A percentile compares a stretch with the other conserved stretches of the same genome.
These are phyloP conservation scores for Ceratobasidium theobromae DNA, from an alignment of 1,284 basidiomycete genomes.

Conservation along the genomic window DNA sequence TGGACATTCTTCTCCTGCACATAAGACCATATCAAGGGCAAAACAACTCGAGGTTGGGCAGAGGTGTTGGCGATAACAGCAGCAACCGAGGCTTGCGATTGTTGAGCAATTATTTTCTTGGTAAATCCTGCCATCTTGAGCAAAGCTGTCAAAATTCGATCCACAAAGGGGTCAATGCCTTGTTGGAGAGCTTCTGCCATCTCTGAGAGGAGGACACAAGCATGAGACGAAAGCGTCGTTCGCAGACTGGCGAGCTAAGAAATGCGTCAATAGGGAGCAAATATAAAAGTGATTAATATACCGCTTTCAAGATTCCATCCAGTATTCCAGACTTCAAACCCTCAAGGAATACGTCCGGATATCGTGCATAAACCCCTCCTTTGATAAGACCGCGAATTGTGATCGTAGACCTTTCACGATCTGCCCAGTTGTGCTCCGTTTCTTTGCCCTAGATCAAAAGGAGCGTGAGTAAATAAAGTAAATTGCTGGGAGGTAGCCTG, in stretches of 20 bases:
- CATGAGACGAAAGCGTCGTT: conserved; percentile 85
- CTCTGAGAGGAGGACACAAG: conserved; percentile 78
- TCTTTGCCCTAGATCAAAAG: conserved; percentile 73
- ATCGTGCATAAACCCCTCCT: conserved; percentile 75
- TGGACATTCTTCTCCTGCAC: conserved; percentile 86
- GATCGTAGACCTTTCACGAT: conserved; percentile 76
- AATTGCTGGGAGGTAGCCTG: conserved; percentile 36
- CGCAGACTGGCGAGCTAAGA: conserved; percentile 80
- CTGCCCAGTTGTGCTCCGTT: conserved; percentile 94
- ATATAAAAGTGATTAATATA: conserved; percentile 46
- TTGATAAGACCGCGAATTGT: conserved; percentile 90
- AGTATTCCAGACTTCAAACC: conserved; percentile 76
- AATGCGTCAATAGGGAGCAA: conserved; percentile 25
- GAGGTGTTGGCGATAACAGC: conserved; percentile 72
- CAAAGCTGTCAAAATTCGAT: conserved; percentile 71
- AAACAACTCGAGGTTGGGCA: conserved; percentile 66
- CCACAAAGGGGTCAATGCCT: conserved; percentile 74
- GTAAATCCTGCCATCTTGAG: conserved; percentile 89
- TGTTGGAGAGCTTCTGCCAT: conserved; percentile 70
- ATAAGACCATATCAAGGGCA: conserved; percentile 71
- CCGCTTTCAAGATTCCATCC: conserved; percentile 84
- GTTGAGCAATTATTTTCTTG: conserved; percentile 91
- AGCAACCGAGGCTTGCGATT: conserved; percentile 75
- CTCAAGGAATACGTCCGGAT: conserved; percentile 69
- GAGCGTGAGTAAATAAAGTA: conserved; percentile 29